Conservation (phyloP, 2,329 filamentous ascomycete genomes). For the Bipolaris zeicola region DNA sequence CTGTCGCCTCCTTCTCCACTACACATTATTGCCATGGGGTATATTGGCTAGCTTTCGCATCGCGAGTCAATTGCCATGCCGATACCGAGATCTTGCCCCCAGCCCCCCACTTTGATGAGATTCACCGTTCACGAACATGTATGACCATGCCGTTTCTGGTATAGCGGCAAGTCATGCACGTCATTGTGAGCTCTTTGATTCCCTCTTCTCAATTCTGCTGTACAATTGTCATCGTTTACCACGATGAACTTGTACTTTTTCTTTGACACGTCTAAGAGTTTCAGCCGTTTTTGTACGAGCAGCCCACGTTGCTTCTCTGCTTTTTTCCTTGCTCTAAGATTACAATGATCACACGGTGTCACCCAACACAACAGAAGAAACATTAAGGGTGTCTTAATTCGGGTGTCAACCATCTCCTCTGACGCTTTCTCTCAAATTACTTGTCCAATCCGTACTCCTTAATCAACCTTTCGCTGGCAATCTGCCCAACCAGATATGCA, state of each 20-base stretch:
- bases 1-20: slow-evolving; percentile 2
- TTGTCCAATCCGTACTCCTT: slow-evolving; percentile 34
- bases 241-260: background rate
- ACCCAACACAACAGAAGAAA: background rate
- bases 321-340: background rate
- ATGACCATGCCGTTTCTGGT: background rate
- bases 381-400: background rate
- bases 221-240: background rate
- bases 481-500: slow-evolving; percentile 44
- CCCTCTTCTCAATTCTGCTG: background rate
- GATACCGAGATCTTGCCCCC: slow-evolving; percentile 4
- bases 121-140: background rate
- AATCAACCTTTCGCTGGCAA: slow-evolving; percentile 42
- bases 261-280: background rate
- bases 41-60: background rate
- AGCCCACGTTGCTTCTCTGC: background rate
- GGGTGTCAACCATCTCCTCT: background rate
- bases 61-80: background rate
- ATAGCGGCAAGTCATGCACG: slow-evolving; percentile 6
- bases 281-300: background rate
- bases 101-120: slow-evolving; percentile 1
- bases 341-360: background rate
- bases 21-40: background rate
- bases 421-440: background rate
- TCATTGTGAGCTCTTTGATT: background rate